A percentile compares a stretch with the other conserved stretches of the same genome.
Conservation (phyloP, 2,329 filamentous ascomycete species). For the Alternaria burnsii region DNA sequence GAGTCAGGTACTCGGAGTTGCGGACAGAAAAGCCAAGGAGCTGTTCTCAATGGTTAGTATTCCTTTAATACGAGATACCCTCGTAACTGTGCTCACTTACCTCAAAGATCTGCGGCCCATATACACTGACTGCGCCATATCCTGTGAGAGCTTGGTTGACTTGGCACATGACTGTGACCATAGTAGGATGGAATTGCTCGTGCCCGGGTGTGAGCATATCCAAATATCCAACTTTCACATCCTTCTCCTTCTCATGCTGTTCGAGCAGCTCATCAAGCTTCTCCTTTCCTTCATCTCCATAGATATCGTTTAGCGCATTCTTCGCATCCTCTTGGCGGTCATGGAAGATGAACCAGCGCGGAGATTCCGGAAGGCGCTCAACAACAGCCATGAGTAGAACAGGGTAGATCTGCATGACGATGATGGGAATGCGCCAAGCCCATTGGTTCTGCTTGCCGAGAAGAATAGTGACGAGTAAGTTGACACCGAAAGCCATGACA, state of each 20-base stretch:
- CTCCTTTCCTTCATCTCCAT: constrained; percentile 60
- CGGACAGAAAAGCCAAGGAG: constrained; percentile 64
- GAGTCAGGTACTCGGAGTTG: constrained; percentile 64
- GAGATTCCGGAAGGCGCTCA: constrained; percentile 64
- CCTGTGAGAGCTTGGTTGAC: constrained; percentile 68
- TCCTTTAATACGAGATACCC: background rate
- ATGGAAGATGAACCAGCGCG: constrained; percentile 65
- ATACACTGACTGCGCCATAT: constrained; percentile 68
- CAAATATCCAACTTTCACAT: constrained; percentile 59
- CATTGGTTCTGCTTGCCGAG: constrained; percentile 66
- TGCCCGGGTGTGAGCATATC: constrained; percentile 66
- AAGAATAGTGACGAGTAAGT: constrained; percentile 61
- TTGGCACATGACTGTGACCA: constrained; percentile 70
- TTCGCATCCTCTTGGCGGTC: constrained; percentile 61
- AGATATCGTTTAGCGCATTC: constrained; percentile 58
- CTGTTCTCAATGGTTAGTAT: constrained; percentile 62
- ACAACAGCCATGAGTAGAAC: constrained; percentile 63
- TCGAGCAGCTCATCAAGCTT: constrained; percentile 61
- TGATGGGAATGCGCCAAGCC: constrained; percentile 69
- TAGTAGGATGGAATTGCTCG: constrained; percentile 67
- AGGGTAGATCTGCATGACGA: constrained; percentile 68
- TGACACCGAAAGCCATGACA: constrained; percentile 68
- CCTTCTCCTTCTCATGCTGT: constrained; percentile 60
- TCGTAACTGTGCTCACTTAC: constrained; percentile 21
- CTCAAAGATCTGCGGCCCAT: constrained; percentile 70